phyloP scores from a whole-genome alignment of 768 basidiomycete genomes.

The Fistulinella prunicolor region DNA sequence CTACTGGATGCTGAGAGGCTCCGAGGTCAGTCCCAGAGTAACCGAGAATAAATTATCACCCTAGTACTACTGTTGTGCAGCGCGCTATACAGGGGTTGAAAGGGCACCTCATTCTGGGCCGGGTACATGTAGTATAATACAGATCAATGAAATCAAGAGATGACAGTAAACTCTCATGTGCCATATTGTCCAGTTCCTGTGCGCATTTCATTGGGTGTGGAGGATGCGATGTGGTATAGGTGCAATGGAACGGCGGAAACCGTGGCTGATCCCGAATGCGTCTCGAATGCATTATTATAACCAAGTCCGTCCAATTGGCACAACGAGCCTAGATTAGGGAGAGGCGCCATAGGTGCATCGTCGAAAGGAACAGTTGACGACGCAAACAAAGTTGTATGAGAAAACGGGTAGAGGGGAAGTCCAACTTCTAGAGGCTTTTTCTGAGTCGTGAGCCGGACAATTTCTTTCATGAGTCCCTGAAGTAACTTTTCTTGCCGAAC shows the following conservation, averaged over 20 bases:
- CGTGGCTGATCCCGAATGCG: conserved; percentile 5
- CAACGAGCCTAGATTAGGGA: conserved; percentile 23
- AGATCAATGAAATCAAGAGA: conserved; percentile 4
- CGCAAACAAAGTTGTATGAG: conserved; percentile 61
- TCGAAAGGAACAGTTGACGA: conserved; percentile 40
- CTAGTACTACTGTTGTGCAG: not conserved
- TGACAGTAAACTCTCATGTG: not conserved
- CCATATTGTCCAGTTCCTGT: conserved; percentile 2
- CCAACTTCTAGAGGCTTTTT: too few species aligned
- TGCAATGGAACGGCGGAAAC: conserved; percentile 2
- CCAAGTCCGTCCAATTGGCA: conserved; percentile 5
- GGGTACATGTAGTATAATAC: conserved; percentile 5
- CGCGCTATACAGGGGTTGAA: not conserved
- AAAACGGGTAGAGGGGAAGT: conserved; percentile 79
- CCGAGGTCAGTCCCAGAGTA: conserved; percentile 24
- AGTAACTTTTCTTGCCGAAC: conserved; percentile 81
- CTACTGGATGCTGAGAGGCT: conserved; percentile 57
- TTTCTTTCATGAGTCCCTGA: conserved; percentile 82
- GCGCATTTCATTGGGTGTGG: conserved; percentile 7
- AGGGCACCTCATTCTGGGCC: not conserved
- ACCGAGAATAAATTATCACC: conserved; percentile 2
- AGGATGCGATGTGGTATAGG: conserved; percentile 6
- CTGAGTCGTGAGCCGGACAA: conserved; percentile 78
- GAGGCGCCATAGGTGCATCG: conserved; percentile 28
- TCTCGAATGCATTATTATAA: conserved; percentile 6